Conservation (phyloP, 441 rosid species). For the Erodium trifolium region DNA sequence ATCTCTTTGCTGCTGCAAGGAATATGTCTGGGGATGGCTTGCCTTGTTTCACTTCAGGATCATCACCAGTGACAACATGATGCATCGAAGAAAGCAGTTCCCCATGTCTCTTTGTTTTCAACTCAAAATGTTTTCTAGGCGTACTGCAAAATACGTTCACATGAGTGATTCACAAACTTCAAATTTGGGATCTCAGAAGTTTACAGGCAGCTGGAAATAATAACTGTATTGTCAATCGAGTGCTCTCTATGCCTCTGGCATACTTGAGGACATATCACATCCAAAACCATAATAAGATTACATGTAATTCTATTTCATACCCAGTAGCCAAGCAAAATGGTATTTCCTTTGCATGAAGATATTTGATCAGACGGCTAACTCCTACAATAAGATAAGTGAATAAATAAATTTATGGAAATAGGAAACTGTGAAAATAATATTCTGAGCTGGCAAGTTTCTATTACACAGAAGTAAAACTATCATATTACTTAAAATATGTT, state of each 20-base stretch:
- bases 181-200: not conserved
- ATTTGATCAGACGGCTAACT: constrained; percentile 61
- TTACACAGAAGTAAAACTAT: not conserved
- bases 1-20: constrained; percentile 84
- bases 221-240: not conserved
- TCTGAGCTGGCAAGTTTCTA: not conserved
- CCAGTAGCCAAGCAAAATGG: constrained; percentile 82
- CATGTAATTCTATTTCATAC: constrained; percentile 28
- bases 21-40: constrained; percentile 85
- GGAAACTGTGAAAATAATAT: not conserved
- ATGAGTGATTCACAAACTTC: not conserved
- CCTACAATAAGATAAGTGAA: constrained; percentile 31
- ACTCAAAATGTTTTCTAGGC: constrained; percentile 62
- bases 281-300: not conserved
- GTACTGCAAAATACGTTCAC: constrained; percentile 40
- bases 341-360: constrained; percentile 75
- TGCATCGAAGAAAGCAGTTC: constrained; percentile 85
- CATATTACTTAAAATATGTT: not conserved
- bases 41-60: constrained; percentile 88
- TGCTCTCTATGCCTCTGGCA: not conserved
- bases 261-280: constrained; percentile 2
- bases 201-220: not conserved
- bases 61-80: constrained; percentile 85
- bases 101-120: constrained; percentile 69
- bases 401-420: not conserved